Base-by-base conservation (phyloP, 768 basidiomycete genomes). In the Mycena sanguinolenta region DNA sequence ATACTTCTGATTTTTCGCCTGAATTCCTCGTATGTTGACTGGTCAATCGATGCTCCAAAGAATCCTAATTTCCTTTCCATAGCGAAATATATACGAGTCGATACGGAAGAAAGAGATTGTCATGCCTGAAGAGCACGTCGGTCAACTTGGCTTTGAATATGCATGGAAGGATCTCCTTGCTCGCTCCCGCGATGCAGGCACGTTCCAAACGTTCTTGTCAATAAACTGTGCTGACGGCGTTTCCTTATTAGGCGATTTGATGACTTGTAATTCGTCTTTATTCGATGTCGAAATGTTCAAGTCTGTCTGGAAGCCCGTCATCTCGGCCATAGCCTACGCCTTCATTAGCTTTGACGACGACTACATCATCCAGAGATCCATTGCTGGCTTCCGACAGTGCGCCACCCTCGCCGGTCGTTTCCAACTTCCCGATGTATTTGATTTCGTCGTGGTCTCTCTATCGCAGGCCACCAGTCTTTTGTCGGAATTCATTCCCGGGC, bases 271-370 rank as follows among this genome's bases (percentile, higher is more conserved):
- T 70, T 90, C 95, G 0, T 77, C 90, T 28, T 78, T 86, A 1
- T 98, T 98, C 78, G 98, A 99, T 81, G 84, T 90, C 30, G 91
- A 95, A 69, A 97, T 99, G 92, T 99, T 99, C 87, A 92, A 90
- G 77, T 82, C 91, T n/a, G 89, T 93, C 14, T 99, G 98, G 96
- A 93, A 92, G 77, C 91, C 95, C 12, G 87, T 96, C 38, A 93
- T 98, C 59, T 94, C 96, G n/a, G 92, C 97, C 14, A 93, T 99
- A 64, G 94, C 97, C 0, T 95, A 94, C 77, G 97, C 98, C 0
- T 98, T 99, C 81, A 96, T 95, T 75, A 96, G 90, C 58, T 96
- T 97, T 73, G 95, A 97, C 63, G 97, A 99, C 76, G 98, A 99
- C 80, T 96, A 97, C 81, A 91, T 97, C 73, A 96, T 98, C 54